Base-by-base conservation (phyloP, 202 grass and related monocot genomes). In the Schoenoplectus tabernaemontani region DNA sequence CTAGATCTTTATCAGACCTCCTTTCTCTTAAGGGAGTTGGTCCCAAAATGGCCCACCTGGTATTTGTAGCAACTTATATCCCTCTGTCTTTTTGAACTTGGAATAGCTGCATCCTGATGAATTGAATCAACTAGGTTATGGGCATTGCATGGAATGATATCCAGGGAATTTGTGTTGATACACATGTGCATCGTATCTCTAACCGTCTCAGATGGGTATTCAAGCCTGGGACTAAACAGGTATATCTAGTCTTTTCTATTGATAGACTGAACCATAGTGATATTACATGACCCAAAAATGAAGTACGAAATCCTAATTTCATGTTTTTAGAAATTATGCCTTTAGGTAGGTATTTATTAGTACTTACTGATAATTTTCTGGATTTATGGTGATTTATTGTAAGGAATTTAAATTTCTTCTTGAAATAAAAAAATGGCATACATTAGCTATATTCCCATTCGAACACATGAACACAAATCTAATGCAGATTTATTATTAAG, bases 21-120 rank as follows among this genome's bases (percentile, higher is more conserved):
- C 91, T 98, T 86, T 86, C 91, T 58, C 75, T 98, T 12, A 93
- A 87, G 72, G 95, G 95, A 86, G 82, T 98, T 84, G 95, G 95
- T 44, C 89, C 95, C 57, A 98, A 98, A 94, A 98, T 98, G 86
- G 95, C 95, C 20, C 91, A 98, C 85, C 57, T 98, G 88, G 95
- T 98, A 90, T 28, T 28, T 28, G 11, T 84, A 26, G 48, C 65
- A 38, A 57, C 32, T 78, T 71, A 17, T 13, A 56, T 20, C 56
- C 66, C 4, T 33, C 51, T 12, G 0, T 78, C 44, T 80, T 57
- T 80, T 59, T 68, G 19, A 81, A 70, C 30, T 86, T 66, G n/a
- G 42, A 74, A 74, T 19, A 9, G 53, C n/a, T 62, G 32, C n/a
- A 56, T 36, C 51, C 57, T 54, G 64, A 43, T 79, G 70, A 73